Percentiles rank a stretch among this genome's conserved stretches.
phyloP scores from a whole-genome alignment of 2,329 filamentous ascomycete genomes.

The Phialophora expanda region DNA sequence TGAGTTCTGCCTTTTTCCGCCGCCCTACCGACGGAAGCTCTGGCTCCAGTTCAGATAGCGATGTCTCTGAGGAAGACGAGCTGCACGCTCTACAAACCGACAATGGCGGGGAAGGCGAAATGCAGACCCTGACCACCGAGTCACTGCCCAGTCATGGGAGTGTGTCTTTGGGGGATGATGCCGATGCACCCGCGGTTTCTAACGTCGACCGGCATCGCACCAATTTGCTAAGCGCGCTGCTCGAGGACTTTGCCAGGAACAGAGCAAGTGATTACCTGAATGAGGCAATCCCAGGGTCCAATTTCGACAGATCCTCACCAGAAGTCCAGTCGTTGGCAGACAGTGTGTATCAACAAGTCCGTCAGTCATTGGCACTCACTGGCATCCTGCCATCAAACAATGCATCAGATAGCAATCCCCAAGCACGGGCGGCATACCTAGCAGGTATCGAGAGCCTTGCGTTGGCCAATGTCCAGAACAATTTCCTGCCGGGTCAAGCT shows the following conservation, averaged over 20 bases:
- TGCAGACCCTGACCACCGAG: slow-evolving; percentile 33
- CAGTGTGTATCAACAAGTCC: slow-evolving; percentile 50
- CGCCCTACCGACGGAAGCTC: slow-evolving; percentile 33
- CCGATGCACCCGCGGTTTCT: slow-evolving; percentile 16
- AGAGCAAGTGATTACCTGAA: slow-evolving; percentile 54
- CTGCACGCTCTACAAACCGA: slow-evolving; percentile 7
- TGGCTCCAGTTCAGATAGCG: slow-evolving; percentile 27
- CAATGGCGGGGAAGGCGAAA: slow-evolving; percentile 14
- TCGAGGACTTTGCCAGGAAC: slow-evolving; percentile 53
- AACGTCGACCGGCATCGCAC: slow-evolving; percentile 35
- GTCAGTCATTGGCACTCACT: slow-evolving; percentile 49
- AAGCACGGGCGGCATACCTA: slow-evolving; percentile 44
- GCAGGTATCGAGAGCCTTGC: slow-evolving; percentile 52
- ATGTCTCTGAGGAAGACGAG: slow-evolving; percentile 21
- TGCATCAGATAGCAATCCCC: slow-evolving; percentile 39
- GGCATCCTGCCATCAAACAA: slow-evolving; percentile 50
- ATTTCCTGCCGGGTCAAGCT: slow-evolving; percentile 7
- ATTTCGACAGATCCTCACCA: slow-evolving; percentile 50
- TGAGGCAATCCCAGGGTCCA: slow-evolving; percentile 44
- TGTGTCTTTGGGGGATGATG: slow-evolving; percentile 29
- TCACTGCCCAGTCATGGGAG: slow-evolving; percentile 35
- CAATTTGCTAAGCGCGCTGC: slow-evolving; percentile 51
- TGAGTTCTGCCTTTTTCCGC: slow-evolving; percentile 37
- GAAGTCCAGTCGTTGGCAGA: slow-evolving; percentile 51
- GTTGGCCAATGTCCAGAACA: slow-evolving; percentile 46